Evolutionary conservation across 495 filamentous ascomycete species (phyloP).

Genomic region (Penicillium coprophilum): DNA sequence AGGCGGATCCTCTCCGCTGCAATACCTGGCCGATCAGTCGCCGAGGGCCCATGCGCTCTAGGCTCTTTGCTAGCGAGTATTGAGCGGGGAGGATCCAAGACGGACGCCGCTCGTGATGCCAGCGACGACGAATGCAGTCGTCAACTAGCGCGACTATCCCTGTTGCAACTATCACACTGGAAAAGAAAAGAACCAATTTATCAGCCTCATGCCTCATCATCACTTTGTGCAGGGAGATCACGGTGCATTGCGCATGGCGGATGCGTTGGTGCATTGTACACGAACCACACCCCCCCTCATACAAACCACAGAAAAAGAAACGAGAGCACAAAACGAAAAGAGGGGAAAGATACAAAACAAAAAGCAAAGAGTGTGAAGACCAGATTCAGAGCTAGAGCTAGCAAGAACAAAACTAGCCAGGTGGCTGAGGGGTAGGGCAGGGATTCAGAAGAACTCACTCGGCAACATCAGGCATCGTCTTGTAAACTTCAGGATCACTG

Average conservation of each 20-base stretch:
- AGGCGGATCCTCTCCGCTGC: slow-evolving; percentile 53
- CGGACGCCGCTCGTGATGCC: slow-evolving; percentile 63
- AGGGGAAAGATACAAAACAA: slow-evolving; percentile 1
- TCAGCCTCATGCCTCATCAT: slow-evolving; percentile 17
- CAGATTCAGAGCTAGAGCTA: background rate
- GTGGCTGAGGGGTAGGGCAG: background rate
- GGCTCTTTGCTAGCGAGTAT: slow-evolving; percentile 55
- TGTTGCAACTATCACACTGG: slow-evolving; percentile 82
- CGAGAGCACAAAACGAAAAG: slow-evolving; percentile 6
- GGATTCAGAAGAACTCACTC: slow-evolving; percentile 71
- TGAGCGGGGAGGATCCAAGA: slow-evolving; percentile 56
- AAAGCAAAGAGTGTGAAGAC: slow-evolving; percentile 2
- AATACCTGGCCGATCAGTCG: slow-evolving; percentile 79
- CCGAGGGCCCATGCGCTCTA: slow-evolving; percentile 69
- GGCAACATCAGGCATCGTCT: slow-evolving; percentile 73
- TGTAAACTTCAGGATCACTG: slow-evolving; percentile 65
- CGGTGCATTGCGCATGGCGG: background rate
- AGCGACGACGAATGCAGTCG: slow-evolving; percentile 82
- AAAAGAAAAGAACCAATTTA: slow-evolving; percentile 20
- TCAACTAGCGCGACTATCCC: slow-evolving; percentile 89
- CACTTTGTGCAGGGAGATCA: background rate
- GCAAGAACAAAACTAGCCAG: background rate
- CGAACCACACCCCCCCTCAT: background rate
- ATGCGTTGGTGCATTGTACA: slow-evolving; percentile 10
- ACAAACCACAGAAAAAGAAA: background rate